Base-by-base conservation (phyloP, 495 filamentous ascomycete species). In the Sabuloglossum arenarium region DNA sequence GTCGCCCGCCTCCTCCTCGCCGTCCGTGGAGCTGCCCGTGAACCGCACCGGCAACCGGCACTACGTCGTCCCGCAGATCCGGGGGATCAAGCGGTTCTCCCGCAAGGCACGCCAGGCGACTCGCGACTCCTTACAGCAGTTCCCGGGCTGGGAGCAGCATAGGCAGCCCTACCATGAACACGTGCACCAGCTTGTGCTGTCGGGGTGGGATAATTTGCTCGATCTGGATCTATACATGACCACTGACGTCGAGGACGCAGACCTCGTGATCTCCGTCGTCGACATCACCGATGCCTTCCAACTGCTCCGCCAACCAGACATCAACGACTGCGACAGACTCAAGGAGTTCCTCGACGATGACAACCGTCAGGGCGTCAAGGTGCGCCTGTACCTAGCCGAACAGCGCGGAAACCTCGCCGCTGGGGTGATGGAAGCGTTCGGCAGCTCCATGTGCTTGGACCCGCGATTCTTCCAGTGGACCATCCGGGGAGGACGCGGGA, bases 181-280 rank as follows among this genome's bases (percentile, higher is more conserved):
- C 50, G 47, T 65, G 5, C 60, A 64, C 12, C 21, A 56, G 10
- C 54, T 64, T 9, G 51, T 63, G 11, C 56, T 43, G 21, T 61
- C 63, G 24, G 63, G 63, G 58, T 65, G 61, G 63, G 60, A 55
- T 25, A 65, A 63, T 45, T 51, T 65, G 28, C 53, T 30, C 24
- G 55, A 53, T 10, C 55, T 65, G 29, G 60, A 65, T 29, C 10
- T 49, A 0, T 63, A 65, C 31, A 56, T 65, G 46, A 29, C 23
- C 5, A 53, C 11, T n/a, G 61, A 52, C 14, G 3, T 47, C 12
- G 54, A 43, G 23, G 59, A 58, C 28, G 1, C 49, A 11, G 60
- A 56, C 19, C 47, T 65, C 3, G 52, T 65, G 0, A 49, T 62
- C 24, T 62, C 59, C 6, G 60, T 65, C 1, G 39, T 65, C 23